Evolutionary conservation across 805 yeast genomes (phyloP).

Genomic region (Komagataella kurtzmanii): DNA sequence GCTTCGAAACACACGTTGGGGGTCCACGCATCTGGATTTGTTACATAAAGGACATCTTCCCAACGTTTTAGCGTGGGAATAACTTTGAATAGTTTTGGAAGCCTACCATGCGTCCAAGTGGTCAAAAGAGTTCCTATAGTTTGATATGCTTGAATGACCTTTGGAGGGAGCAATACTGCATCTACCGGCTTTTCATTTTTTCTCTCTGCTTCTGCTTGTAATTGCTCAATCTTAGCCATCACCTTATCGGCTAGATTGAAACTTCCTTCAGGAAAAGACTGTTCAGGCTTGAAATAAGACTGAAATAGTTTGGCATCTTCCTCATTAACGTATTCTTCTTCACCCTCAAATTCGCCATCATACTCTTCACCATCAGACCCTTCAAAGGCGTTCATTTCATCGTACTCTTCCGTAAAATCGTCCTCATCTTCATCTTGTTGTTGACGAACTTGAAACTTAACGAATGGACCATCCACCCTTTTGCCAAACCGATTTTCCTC

Average conservation of each 20-base stretch:
- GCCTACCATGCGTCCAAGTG: conserved; percentile 88
- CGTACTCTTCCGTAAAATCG: conserved; percentile 17
- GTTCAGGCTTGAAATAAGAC: conserved; percentile 38
- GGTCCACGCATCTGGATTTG: conserved; percentile 90
- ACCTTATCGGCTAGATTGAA: conserved; percentile 84
- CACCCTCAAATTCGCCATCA: conserved; percentile 39
- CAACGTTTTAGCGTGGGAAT: conserved; percentile 87
- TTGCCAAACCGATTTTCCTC: conserved; percentile 32
- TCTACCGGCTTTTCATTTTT: conserved; percentile 33
- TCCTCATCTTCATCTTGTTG: conserved; percentile 15
- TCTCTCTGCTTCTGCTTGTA: conserved; percentile 13
- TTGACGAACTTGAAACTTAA: conserved; percentile 11
- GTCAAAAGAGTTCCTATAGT: conserved; percentile 80
- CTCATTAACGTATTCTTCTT: conserved; percentile 49
- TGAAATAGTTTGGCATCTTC: conserved; percentile 80
- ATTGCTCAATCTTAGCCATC: conserved; percentile 73
- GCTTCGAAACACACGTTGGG: conserved; percentile 93
- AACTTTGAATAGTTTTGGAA: conserved; percentile 93
- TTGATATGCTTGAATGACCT: conserved; percentile 88
- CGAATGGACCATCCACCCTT: conserved; percentile 10
- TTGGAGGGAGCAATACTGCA: conserved; percentile 84
- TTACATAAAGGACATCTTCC: conserved; percentile 89
- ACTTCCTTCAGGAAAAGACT: conserved; percentile 23
- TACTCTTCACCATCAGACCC: conserved; percentile 21
- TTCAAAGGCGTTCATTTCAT: conserved; percentile 13